phyloP scores from a whole-genome alignment of 257 asterid species.

The Pogostemon cablin region DNA sequence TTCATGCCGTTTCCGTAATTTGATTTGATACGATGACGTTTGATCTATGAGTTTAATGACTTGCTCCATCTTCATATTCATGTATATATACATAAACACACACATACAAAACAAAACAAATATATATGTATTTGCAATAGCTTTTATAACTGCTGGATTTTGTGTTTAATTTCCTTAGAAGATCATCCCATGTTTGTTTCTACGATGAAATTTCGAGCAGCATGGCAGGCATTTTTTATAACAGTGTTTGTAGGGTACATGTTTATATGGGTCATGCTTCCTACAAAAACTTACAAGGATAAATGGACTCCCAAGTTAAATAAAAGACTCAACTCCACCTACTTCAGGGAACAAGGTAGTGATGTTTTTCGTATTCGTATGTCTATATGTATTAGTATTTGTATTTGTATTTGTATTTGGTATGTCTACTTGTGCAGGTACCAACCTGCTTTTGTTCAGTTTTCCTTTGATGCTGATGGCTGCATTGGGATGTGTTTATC shows the following conservation, averaged over 20 bases:
- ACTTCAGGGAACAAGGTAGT: constrained; percentile 60
- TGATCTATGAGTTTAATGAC: not conserved
- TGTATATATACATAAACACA: not conserved
- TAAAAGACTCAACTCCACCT: constrained; percentile 47
- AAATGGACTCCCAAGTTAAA: constrained; percentile 49
- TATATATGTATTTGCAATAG: not conserved
- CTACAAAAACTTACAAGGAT: constrained; percentile 51
- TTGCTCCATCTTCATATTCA: not conserved
- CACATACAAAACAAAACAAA: not conserved
- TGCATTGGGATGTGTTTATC: constrained; percentile 53
- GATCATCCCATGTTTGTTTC: not conserved
- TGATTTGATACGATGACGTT: constrained; percentile 9
- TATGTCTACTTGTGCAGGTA: constrained; percentile 41
- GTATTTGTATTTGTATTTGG: not conserved
- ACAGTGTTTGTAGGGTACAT: constrained; percentile 50
- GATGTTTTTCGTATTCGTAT: not conserved
- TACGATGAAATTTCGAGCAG: constrained; percentile 38
- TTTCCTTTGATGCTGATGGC: constrained; percentile 59
- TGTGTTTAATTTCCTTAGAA: not conserved
- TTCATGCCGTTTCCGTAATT: constrained; percentile 38
- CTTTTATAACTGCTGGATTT: not conserved
- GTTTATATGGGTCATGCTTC: constrained; percentile 58
- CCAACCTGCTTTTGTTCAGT: constrained; percentile 55
- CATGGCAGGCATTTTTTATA: constrained; percentile 44
- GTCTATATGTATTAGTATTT: too few species aligned